Conservation (phyloP, 1,284 basidiomycete genomes). For the Puccinia sorghi region DNA sequence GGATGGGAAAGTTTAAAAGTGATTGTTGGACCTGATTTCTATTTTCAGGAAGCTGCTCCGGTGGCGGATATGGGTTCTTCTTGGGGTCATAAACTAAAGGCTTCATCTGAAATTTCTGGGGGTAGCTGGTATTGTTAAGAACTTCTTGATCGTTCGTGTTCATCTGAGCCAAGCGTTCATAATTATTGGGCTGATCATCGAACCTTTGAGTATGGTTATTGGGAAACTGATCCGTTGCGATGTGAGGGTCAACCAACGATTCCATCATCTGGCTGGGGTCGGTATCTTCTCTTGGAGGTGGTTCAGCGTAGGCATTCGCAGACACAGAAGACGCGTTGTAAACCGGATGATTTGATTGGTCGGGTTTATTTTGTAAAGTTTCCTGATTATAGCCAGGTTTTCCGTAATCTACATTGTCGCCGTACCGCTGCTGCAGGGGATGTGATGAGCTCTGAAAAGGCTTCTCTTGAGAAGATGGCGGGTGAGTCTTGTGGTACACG, state of each 20-base stretch:
- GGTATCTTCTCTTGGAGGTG: constrained; percentile 23
- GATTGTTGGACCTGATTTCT: not conserved
- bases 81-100: constrained; percentile 43
- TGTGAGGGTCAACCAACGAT: constrained; percentile 30
- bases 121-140: not conserved
- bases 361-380: not conserved
- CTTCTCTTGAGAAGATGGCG: constrained; percentile 16
- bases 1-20: not conserved
- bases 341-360: not conserved
- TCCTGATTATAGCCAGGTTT: not conserved
- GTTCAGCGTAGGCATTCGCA: not conserved
- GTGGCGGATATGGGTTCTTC: constrained; percentile 45
- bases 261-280: constrained; percentile 32
- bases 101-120: not conserved
- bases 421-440: constrained; percentile 5
- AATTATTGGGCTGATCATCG: constrained; percentile 4
- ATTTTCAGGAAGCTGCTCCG: constrained; percentile 23
- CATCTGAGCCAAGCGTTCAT: not conserved
- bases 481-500: constrained; percentile 24
- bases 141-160: constrained; percentile 23
- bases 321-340: not conserved
- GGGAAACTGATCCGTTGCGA: not conserved
- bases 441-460: not conserved
- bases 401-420: not conserved
- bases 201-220: not conserved